Conservation (phyloP, 2,329 filamentous ascomycete species). For the Curvularia verruculosa region DNA sequence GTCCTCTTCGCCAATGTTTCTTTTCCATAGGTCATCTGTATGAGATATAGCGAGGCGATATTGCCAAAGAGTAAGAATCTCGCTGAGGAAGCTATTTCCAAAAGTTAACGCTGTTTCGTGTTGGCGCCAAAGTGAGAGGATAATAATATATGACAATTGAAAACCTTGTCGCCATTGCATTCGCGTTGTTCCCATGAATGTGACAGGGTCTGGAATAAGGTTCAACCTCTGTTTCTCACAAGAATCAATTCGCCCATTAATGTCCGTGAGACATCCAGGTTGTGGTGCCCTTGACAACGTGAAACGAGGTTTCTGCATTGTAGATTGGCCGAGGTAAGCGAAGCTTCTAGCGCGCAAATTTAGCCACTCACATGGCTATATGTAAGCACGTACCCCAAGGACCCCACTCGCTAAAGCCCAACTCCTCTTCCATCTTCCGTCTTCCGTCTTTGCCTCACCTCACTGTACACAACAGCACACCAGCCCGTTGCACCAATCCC, state of each 20-base stretch:
- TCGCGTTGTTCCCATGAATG: not conserved
- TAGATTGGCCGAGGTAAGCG: constrained; percentile 13
- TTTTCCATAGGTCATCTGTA: constrained; percentile 17
- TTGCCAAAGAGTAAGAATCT: constrained; percentile 22
- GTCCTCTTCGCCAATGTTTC: constrained; percentile 22
- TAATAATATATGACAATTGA: constrained; percentile 16
- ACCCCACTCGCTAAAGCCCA: constrained; percentile 16
- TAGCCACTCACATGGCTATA: constrained; percentile 8
- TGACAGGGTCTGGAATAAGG: not conserved
- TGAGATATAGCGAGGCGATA: constrained; percentile 45
- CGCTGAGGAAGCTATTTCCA: constrained; percentile 49
- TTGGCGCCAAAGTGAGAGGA: constrained; percentile 8
- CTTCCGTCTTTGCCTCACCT: constrained; percentile 17
- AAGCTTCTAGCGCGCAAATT: constrained; percentile 16
- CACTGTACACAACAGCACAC: constrained; percentile 16
- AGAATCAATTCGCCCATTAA: not conserved
- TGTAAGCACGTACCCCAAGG: constrained; percentile 14
- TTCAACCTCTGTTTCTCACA: not conserved
- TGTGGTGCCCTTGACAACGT: not conserved
- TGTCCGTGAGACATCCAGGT: not conserved
- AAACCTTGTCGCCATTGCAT: not conserved
- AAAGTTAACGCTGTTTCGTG: constrained; percentile 40
- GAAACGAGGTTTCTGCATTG: not conserved
- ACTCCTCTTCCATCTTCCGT: constrained; percentile 24
- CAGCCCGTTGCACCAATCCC: constrained; percentile 10